Percentiles rank a stretch among this genome's conserved stretches.
Evolutionary conservation across 2,329 filamentous ascomycete genomes (phyloP).

Genomic region (Stagonosporopsis vannaccii): DNA sequence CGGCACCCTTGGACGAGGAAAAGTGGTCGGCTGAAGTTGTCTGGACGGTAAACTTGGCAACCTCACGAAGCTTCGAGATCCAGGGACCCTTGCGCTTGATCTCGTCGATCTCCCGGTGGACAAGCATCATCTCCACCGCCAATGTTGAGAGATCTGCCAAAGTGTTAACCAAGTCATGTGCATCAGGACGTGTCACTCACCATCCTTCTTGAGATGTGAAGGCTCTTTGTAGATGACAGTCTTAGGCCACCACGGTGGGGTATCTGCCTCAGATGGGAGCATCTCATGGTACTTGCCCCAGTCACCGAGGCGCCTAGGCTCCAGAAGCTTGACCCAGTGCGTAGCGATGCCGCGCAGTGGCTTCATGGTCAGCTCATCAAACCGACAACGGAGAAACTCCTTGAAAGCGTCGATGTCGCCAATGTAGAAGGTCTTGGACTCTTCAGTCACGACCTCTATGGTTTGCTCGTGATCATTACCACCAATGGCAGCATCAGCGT

Average conservation of each 20-base stretch:
- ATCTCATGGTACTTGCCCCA: constrained; percentile 39
- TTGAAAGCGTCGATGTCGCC: constrained; percentile 32
- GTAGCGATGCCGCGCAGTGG: constrained; percentile 42
- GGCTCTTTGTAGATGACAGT: constrained; percentile 42
- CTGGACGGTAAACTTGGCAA: constrained; percentile 31
- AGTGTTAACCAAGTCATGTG: constrained; percentile 10
- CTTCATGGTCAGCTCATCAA: constrained; percentile 44
- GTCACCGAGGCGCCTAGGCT: constrained; percentile 33
- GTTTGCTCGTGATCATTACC: constrained; percentile 19
- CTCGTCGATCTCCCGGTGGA: constrained; percentile 37
- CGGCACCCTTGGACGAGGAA: constrained; percentile 34
- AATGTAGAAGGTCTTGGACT: constrained; percentile 33
- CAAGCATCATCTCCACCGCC: constrained; percentile 39
- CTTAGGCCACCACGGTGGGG: constrained; percentile 42
- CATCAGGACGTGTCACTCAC: constrained; percentile 21
- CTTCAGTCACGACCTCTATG: constrained; percentile 16
- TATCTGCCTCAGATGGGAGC: constrained; percentile 21
- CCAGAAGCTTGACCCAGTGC: constrained; percentile 40
- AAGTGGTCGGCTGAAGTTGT: constrained; percentile 34
- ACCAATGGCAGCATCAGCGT: not conserved
- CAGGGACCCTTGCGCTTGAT: constrained; percentile 35
- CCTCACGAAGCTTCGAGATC: constrained; percentile 32
- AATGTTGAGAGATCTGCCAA: constrained; percentile 34
- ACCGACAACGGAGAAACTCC: constrained; percentile 32
- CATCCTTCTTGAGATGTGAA: constrained; percentile 39